A percentile compares a stretch with the other conserved stretches of the same genome.
phyloP scores from a whole-genome alignment of 2,329 filamentous ascomycete species.

The Knufia petricola region DNA sequence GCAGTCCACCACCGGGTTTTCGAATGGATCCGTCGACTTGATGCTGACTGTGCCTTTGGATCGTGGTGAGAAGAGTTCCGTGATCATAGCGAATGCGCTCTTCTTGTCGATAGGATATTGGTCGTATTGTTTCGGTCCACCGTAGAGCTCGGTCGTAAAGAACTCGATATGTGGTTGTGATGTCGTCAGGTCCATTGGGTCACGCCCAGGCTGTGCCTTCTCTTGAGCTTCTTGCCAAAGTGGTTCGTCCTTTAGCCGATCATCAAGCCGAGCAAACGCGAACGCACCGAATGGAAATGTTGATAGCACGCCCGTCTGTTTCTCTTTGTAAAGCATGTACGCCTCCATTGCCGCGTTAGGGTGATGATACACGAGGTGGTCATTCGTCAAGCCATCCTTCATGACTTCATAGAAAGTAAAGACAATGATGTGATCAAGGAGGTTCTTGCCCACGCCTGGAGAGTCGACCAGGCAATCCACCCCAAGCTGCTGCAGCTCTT shows the following conservation, averaged over 20 bases:
- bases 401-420: slow-evolving; percentile 54
- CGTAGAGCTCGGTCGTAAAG: slow-evolving; percentile 46
- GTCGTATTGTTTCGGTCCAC: slow-evolving; percentile 46
- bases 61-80: slow-evolving; percentile 48
- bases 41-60: slow-evolving; percentile 49
- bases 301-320: slow-evolving; percentile 49
- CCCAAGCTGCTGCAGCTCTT: slow-evolving; percentile 33
- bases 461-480: slow-evolving; percentile 38
- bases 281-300: slow-evolving; percentile 56
- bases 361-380: slow-evolving; percentile 44
- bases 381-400: slow-evolving; percentile 44
- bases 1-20: slow-evolving; percentile 49
- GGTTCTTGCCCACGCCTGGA: slow-evolving; percentile 45
- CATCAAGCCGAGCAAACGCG: slow-evolving; percentile 52
- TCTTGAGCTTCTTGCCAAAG: slow-evolving; percentile 46
- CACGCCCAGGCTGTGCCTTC: slow-evolving; percentile 38
- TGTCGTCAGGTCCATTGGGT: slow-evolving; percentile 52
- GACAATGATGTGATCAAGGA: slow-evolving; percentile 46
- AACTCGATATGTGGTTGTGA: slow-evolving; percentile 53
- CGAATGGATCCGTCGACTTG: slow-evolving; percentile 38
- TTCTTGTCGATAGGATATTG: slow-evolving; percentile 45
- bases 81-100: slow-evolving; percentile 49
- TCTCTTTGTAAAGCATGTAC: slow-evolving; percentile 48
- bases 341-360: slow-evolving; percentile 40
- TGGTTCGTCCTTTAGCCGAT: slow-evolving; percentile 45